Evolutionary conservation across 2,329 filamentous ascomycete species (phyloP).

Genomic region (Sporothrix brunneoviolacea): DNA sequence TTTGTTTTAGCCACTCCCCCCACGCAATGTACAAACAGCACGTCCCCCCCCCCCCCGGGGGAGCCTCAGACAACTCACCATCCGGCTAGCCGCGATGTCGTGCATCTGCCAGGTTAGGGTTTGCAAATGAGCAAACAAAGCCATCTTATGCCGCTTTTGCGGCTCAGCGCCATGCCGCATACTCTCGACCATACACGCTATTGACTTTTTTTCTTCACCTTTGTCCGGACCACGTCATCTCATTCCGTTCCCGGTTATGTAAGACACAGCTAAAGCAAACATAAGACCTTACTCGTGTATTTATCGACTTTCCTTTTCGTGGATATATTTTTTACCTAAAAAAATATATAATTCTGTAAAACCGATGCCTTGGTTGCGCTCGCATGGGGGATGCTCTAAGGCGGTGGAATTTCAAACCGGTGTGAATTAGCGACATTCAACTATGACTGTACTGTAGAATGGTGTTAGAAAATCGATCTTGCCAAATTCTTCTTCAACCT

Average conservation of each 20-base stretch:
- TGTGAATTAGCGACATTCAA: no score
- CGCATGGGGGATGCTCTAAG: no score
- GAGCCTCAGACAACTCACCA: neutral
- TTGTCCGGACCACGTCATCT: constrained; percentile 10
- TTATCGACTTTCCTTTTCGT: neutral
- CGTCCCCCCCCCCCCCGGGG: neutral
- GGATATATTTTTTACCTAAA: no score
- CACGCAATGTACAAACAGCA: neutral
- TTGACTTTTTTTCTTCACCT: neutral
- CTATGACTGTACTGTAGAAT: no score
- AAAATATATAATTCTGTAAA: no score
- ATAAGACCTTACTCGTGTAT: neutral
- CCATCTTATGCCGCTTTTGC: no score
- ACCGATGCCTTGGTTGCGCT: no score
- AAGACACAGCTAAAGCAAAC: constrained; percentile 1
- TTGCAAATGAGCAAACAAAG: neutral
- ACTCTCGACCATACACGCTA: no score
- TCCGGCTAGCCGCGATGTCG: constrained; percentile 10
- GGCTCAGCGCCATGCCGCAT: no score
- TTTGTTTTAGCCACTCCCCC: neutral
- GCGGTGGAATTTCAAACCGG: no score
- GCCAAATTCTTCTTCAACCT: no score
- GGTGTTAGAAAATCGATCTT: no score
- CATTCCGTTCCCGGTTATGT: constrained; percentile 1
- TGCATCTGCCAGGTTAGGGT: constrained; percentile 2